These are phyloP conservation scores for Huntiella omanensis DNA, from an alignment of 2,329 filamentous ascomycete genomes.

Conservation along the genomic window DNA sequence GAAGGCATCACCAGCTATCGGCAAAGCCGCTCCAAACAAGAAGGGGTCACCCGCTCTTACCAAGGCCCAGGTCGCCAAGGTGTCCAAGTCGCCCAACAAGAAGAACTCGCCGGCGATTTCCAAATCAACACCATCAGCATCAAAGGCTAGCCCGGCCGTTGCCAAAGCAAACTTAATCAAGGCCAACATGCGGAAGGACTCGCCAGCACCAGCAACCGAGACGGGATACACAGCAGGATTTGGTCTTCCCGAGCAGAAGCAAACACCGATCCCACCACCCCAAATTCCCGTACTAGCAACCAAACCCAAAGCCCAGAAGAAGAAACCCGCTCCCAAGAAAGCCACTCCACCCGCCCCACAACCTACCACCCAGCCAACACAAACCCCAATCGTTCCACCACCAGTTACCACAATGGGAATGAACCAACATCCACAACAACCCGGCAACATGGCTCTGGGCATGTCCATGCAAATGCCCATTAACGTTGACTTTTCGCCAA, in stretches of 20 bases:
- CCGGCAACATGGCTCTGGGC: too few relatives aligned
- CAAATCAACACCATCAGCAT: conserved; percentile 1
- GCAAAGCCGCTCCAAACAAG: conserved; percentile 5
- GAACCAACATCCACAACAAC: too few relatives aligned
- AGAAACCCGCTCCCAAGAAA: conserved; percentile 15
- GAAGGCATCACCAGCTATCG: conserved; percentile 5
- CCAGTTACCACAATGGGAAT: conserved; percentile 1
- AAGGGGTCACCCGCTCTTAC: conserved; percentile 9
- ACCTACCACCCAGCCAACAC: conserved; percentile 6
- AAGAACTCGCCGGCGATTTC: conserved; percentile 5
- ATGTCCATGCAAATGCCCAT: too few relatives aligned
- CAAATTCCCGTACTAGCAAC: conserved; percentile 4
- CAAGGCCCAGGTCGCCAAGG: conserved; percentile 7
- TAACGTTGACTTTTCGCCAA: too few relatives aligned
- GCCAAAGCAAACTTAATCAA: conserved; percentile 2
- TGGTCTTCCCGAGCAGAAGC: conserved; percentile 7
- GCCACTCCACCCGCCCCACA: conserved; percentile 18
- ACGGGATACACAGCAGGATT: conserved; percentile 5
- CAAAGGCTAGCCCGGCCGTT: conserved; percentile 7
- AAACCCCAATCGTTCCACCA: conserved; percentile 11
- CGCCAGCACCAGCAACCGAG: conserved; percentile 4
- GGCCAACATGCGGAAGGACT: conserved; percentile 4
- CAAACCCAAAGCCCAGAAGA: not conserved
- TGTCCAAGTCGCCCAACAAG: conserved; percentile 8
- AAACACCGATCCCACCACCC: conserved; percentile 12